phyloP scores from a whole-genome alignment of 176 grass and related monocot genomes.

The Musa schizocarpa region DNA sequence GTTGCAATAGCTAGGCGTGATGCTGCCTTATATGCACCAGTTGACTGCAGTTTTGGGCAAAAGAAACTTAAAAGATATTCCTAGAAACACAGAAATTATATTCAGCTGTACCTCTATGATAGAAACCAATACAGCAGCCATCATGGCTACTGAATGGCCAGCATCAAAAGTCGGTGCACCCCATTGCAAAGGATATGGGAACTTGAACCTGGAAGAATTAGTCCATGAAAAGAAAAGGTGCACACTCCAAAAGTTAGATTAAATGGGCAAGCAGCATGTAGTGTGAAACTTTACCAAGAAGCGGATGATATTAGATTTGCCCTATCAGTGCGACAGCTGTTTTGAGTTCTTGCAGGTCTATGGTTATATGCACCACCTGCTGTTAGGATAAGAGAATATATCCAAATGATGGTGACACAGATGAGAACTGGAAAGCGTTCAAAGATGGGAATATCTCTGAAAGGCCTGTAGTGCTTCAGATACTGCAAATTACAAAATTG shows the following conservation, averaged over 20 bases:
- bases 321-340: slow-evolving; percentile 35
- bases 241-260: neutral
- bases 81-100: neutral
- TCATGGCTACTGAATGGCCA: slow-evolving; percentile 44
- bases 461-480: slow-evolving; percentile 44
- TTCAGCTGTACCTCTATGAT: slow-evolving; percentile 32
- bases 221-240: neutral
- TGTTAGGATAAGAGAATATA: slow-evolving; percentile 43
- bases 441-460: slow-evolving; percentile 39
- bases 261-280: neutral
- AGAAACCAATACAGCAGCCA: slow-evolving; percentile 44
- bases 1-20: slow-evolving; percentile 50
- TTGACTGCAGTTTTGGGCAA: slow-evolving; percentile 26
- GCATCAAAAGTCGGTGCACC: slow-evolving; percentile 44
- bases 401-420: slow-evolving; percentile 37
- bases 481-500: slow-evolving; percentile 32
- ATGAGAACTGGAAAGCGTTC: slow-evolving; percentile 45
- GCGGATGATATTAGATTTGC: slow-evolving; percentile 52
- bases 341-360: slow-evolving; percentile 31
- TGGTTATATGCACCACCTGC: slow-evolving; percentile 44
- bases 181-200: slow-evolving; percentile 59
- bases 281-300: slow-evolving; percentile 32
- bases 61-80: neutral
- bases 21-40: slow-evolving; percentile 36
- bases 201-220: slow-evolving; percentile 40